Evolutionary conservation across 106 monocot genomes (phyloP), one percentile per base, ranked within the genome.

Genomic region (Ottelia alismoides): DNA sequence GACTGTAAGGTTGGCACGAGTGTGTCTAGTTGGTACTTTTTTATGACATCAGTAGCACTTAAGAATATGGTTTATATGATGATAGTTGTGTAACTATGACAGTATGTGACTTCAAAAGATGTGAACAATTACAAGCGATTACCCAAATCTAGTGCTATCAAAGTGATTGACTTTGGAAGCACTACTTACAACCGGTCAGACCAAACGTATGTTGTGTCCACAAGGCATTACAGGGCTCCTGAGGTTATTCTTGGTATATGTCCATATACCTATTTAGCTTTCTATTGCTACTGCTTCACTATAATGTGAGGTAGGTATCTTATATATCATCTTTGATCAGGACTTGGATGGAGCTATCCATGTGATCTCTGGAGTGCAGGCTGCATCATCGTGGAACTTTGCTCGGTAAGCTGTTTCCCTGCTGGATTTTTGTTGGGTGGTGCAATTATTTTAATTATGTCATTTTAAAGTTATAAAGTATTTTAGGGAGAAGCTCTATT

Each of bases 131-230:
- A n/a, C 32, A 86, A 77, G 62, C 62, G 68, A 32, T 22, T 91
- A 31, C 90, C 90, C 27, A 91, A 91, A 60, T 91, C 84, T 22
- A 81, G 90, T 70, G 75, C 80, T 21, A 80, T 91, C 17, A 91
- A 91, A 56, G 74, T 91, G 5, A 84, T 91, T 73, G 90, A 91
- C 73, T 91, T 84, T 65, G 90, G 90, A 20, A 91, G 84, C 72
- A 84, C 90, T 25, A 91, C 90, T 14, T 70, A 73, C 58, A 80
- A 72, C 25, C 56, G 62, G 28, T 60, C 77, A 46, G 77, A 80
- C 14, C 77, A 78, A 49, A 78, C 32, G 25, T 91, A 91, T 49
- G 68, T 81, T 49, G 90, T 91, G 0, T 91, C 90, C 12, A 91
- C 90, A 1, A 57, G 90, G 45, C 90, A 91, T 57, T 91, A 91